Evolutionary conservation across 2,329 filamentous ascomycete genomes (phyloP).

Genomic region (Pseudocercospora vitis): DNA sequence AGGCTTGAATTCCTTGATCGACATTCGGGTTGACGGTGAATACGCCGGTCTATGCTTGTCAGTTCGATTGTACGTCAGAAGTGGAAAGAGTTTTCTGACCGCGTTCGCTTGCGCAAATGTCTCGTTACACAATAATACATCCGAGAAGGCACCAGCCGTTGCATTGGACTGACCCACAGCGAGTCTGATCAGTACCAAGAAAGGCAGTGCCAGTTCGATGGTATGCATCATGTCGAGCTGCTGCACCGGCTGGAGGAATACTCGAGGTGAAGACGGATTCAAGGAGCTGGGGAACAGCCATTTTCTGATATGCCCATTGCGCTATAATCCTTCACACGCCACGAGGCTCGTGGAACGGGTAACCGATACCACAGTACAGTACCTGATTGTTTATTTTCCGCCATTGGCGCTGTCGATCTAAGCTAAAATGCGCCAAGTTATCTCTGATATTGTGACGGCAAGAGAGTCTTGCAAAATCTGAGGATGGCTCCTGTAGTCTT

Average conservation of each 20-base stretch:
- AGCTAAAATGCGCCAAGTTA: background rate
- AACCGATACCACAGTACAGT: too few species aligned
- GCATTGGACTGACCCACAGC: background rate
- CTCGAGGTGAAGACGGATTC: background rate
- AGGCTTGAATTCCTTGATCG: conserved; percentile 9
- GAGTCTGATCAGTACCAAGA: background rate
- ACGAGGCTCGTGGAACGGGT: background rate
- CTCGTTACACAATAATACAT: background rate
- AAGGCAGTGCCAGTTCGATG: background rate
- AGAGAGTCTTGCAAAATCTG: background rate
- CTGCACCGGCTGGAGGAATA: background rate
- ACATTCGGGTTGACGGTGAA: conserved; percentile 14
- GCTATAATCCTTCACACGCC: conserved; percentile 1
- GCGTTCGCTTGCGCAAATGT: background rate
- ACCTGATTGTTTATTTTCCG: background rate
- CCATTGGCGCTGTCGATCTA: background rate
- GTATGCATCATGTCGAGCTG: background rate
- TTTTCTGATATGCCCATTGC: background rate
- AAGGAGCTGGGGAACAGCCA: conserved; percentile 1
- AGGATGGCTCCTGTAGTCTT: background rate
- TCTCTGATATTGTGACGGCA: background rate
- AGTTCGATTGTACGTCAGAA: background rate
- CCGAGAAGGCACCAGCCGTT: background rate
- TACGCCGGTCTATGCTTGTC: background rate
- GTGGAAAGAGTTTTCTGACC: background rate